These are phyloP conservation scores for Phytophthora parvispora DNA, from an alignment of 352 stramenopile species.

Conservation along the genomic window DNA sequence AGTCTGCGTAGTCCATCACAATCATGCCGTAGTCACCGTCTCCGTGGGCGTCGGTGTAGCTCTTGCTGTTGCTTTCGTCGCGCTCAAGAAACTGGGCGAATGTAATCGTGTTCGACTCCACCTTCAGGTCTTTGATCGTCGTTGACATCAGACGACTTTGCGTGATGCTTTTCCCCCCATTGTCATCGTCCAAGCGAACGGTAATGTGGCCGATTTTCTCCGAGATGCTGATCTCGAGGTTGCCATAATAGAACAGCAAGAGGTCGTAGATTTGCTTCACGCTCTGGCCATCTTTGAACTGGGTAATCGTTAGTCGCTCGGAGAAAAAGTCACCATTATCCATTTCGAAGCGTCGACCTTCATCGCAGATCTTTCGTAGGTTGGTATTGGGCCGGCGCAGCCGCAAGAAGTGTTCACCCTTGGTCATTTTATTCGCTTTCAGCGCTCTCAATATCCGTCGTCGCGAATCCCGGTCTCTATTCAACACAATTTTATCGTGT, in stretches of 20 bases:
- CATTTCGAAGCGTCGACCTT: slow-evolving; percentile 53
- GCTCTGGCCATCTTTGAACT: slow-evolving; percentile 46
- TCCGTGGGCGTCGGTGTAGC: slow-evolving; percentile 15
- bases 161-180: slow-evolving; percentile 43
- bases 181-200: slow-evolving; percentile 69
- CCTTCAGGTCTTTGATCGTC: slow-evolving; percentile 34
- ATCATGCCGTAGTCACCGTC: slow-evolving; percentile 49
- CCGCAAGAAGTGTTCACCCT: slow-evolving; percentile 32
- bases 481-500: slow-evolving; percentile 24
- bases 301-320: slow-evolving; percentile 53
- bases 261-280: slow-evolving; percentile 66
- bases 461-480: slow-evolving; percentile 19
- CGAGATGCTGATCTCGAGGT: slow-evolving; percentile 73
- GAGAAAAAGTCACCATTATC: slow-evolving; percentile 53
- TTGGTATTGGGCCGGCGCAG: slow-evolving; percentile 28
- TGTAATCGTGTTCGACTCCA: slow-evolving; percentile 53
- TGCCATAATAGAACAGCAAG: slow-evolving; percentile 60
- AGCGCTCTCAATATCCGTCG: slow-evolving; percentile 16
- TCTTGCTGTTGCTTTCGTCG: slow-evolving; percentile 16
- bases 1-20: slow-evolving; percentile 45
- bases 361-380: slow-evolving; percentile 29
- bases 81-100: slow-evolving; percentile 43
- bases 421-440: slow-evolving; percentile 36
- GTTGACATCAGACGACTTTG: slow-evolving; percentile 63
- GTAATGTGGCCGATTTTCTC: slow-evolving; percentile 67